Base-by-base conservation (phyloP, 225 moss, liverwort and hornwort genomes). In the Takakia lepidozioides region DNA sequence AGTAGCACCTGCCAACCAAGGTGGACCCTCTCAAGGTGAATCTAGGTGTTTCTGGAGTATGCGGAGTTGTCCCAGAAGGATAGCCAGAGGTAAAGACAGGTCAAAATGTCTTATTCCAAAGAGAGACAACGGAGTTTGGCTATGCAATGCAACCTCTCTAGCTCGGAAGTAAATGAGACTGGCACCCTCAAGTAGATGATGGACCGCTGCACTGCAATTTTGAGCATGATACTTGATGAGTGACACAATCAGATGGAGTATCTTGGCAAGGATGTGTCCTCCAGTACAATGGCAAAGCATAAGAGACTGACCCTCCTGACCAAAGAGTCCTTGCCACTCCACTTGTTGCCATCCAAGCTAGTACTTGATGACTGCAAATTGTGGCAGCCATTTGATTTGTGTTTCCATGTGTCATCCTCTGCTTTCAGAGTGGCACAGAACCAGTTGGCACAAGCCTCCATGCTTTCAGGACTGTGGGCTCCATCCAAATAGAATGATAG, bases 401-500 rank as follows among this genome's bases (percentile, higher is more conserved):
- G 37, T 34, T 46, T 22, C 46, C 49, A 25, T 56, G 10, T 48
- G 29, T 51, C 49, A 29, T 43, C 41, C 52, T 82, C 82, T 27
- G 64, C 60, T 43, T 69, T 64, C 20, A 77, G 21, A 37, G 64
- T 36, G 25, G 73, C 69, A 57, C 78, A 88, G 81, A 85, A 99
- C 98, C 98, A 99, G 48, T 72, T 79, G 48, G 87, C 83, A 79
- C 98, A 91, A 19, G 81, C 91, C 37, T 87, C 91, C 91, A 88
- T 99, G 70, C 98, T 99, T 66, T 99, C 98, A 17, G 98, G 98
- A 64, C 91, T 99, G 40, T 99, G 98, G 13, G 98, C 98, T 72
- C 98, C 91, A 70, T 99, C 98, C 58, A 99, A 56, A 48, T 85
- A 99, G 62, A 99, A 99, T 16, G 83, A 75, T 35, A 99, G 83